A percentile compares a stretch with the other conserved stretches of the same genome.
phyloP scores from a whole-genome alignment of 768 basidiomycete species.

The Suillus tomentosus region DNA sequence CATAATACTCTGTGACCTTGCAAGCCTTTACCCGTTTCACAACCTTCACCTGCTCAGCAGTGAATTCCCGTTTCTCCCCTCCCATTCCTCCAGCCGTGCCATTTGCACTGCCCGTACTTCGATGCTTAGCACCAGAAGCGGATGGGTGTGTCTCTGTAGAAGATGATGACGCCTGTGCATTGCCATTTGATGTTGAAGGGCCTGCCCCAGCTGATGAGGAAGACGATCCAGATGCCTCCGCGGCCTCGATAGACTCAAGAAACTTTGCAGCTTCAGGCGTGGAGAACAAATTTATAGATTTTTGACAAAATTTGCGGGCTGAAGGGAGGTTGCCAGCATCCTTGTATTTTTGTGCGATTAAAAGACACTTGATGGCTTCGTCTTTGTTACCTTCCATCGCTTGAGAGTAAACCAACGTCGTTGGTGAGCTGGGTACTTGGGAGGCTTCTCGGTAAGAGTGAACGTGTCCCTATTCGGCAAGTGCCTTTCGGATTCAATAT shows the following conservation, averaged over 20 bases:
- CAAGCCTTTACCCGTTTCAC: slow-evolving; percentile 87
- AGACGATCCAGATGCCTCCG: slow-evolving; percentile 39
- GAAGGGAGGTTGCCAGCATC: slow-evolving; percentile 70
- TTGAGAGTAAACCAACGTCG: slow-evolving; percentile 16
- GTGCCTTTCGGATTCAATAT: slow-evolving; percentile 6
- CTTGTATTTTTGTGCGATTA: slow-evolving; percentile 76
- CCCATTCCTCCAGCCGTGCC: slow-evolving; percentile 65
- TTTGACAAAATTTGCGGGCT: slow-evolving; percentile 87
- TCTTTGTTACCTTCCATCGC: slow-evolving; percentile 88
- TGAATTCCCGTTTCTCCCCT: slow-evolving; percentile 83
- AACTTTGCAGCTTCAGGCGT: slow-evolving; percentile 75
- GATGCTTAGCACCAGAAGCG: slow-evolving; percentile 68
- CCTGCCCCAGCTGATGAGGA: slow-evolving; percentile 42
- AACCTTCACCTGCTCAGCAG: slow-evolving; percentile 75
- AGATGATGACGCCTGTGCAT: slow-evolving; percentile 47
- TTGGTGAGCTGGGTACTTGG: neutral
- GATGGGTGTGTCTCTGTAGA: slow-evolving; percentile 72
- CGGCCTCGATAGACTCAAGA: slow-evolving; percentile 64
- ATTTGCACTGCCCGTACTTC: slow-evolving; percentile 43
- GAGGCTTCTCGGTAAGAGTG: neutral
- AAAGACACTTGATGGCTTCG: slow-evolving; percentile 81
- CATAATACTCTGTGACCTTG: slow-evolving; percentile 91
- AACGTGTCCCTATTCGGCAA: slow-evolving; percentile 10
- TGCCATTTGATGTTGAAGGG: slow-evolving; percentile 37
- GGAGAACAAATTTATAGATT: slow-evolving; percentile 80